A percentile compares a stretch with the other conserved stretches of the same genome.
Conservation (phyloP, 805 yeast genomes). For the Suhomyces sp. region DNA sequence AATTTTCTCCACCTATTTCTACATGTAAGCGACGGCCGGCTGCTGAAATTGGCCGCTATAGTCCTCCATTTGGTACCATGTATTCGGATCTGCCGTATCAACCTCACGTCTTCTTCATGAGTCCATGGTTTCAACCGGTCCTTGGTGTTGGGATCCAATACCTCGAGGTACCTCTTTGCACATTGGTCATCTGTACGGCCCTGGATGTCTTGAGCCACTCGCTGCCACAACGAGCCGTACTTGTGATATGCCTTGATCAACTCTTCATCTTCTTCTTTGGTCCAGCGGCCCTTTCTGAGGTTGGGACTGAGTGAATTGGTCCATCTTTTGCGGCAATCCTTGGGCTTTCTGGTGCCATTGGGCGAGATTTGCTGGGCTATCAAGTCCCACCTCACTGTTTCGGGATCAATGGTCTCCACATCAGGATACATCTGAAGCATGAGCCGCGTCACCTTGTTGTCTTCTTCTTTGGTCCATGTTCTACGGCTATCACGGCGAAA, state of each 20-base stretch:
- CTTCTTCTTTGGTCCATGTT: conserved; percentile 80
- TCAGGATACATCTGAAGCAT: conserved; percentile 37
- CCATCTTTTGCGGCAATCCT: conserved; percentile 89
- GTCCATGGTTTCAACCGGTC: conserved; percentile 81
- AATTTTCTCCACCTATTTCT: conserved; percentile 91
- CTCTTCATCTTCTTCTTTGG: conserved; percentile 68
- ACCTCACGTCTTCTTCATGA: conserved; percentile 65
- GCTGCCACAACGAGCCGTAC: conserved; percentile 84
- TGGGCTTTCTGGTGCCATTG: conserved; percentile 54
- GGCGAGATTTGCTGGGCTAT: conserved; percentile 44
- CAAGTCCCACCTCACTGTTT: conserved; percentile 59
- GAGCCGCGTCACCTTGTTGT: conserved; percentile 44
- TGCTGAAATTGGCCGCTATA: conserved; percentile 65
- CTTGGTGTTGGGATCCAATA: conserved; percentile 74
- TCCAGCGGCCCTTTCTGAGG: conserved; percentile 84
- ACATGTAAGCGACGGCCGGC: conserved; percentile 86
- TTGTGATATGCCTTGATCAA: conserved; percentile 61
- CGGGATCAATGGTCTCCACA: conserved; percentile 28
- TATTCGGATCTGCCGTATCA: conserved; percentile 63
- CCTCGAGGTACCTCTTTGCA: conserved; percentile 86
- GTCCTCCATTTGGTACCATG: conserved; percentile 90
- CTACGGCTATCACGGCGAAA: conserved; percentile 60
- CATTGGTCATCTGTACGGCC: conserved; percentile 96
- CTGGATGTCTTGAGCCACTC: conserved; percentile 68
- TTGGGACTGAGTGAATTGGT: conserved; percentile 78